Conservation (phyloP, 352 stramenopile genomes). For the Peronospora farinosa region DNA sequence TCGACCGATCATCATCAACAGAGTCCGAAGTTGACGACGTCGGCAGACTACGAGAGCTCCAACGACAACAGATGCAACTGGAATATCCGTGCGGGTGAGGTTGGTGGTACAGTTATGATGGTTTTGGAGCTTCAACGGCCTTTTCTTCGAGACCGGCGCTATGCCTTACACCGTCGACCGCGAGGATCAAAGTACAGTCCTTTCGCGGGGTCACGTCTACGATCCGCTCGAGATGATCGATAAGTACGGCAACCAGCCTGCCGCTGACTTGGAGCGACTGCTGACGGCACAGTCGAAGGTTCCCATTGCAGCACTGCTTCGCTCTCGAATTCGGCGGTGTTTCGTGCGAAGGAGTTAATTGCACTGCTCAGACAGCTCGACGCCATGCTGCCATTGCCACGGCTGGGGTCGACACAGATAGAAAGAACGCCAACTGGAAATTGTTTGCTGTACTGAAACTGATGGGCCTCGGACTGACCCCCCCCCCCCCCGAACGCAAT, state of each 20-base stretch:
- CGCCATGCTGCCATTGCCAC: slow-evolving; percentile 14
- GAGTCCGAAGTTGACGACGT: no score
- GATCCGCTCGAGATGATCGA: slow-evolving; percentile 46
- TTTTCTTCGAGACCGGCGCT: slow-evolving; percentile 69
- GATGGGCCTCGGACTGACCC: slow-evolving; percentile 31
- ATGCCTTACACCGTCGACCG: slow-evolving; percentile 41
- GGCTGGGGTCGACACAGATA: slow-evolving; percentile 18
- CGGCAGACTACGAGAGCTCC: no score
- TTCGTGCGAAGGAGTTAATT: slow-evolving; percentile 30
- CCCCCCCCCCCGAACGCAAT: slow-evolving; percentile 36
- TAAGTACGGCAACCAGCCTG: slow-evolving; percentile 35
- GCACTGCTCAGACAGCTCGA: slow-evolving; percentile 21
- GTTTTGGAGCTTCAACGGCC: slow-evolving; percentile 59
- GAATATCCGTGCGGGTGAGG: no score
- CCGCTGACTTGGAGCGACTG: no score
- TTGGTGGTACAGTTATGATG: slow-evolving; percentile 34
- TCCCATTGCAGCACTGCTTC: slow-evolving; percentile 32
- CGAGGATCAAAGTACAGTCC: slow-evolving; percentile 39
- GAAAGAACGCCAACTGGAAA: slow-evolving; percentile 2
- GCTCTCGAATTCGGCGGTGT: slow-evolving; percentile 18
- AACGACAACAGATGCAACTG: no score
- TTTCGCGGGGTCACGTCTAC: slow-evolving; percentile 44
- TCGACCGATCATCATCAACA: no score
- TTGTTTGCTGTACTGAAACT: slow-evolving; percentile 42
- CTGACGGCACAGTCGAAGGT: slow-evolving; percentile 46